Base-by-base conservation (phyloP, 768 basidiomycete genomes). In the Tulasnella sp. region DNA sequence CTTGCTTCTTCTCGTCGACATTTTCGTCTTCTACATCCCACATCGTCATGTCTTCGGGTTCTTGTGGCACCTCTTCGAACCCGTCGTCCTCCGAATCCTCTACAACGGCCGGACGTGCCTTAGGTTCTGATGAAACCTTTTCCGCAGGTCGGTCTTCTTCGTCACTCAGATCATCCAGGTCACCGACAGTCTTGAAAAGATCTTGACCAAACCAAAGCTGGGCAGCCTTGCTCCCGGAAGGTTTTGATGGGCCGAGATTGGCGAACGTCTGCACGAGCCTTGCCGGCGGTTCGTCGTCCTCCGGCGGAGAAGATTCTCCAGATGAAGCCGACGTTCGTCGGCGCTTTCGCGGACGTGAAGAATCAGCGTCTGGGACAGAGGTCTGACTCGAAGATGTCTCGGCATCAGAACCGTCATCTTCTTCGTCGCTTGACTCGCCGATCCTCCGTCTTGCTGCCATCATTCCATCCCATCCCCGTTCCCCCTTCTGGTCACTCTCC, bases 181-280 rank as follows among this genome's bases (percentile, higher is more conserved):
- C 82, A 3, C 80, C 81, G 8, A 81, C 82, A 22, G 81, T 81
- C 66, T 87, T 85, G 83, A 99, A 99, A 59, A 97, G 80, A 67
- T 91, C 90, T 80, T 97, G 96, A 75, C 91, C 89, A 81, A 98
- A 99, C 97, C 97, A 99, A n/a, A 98, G 79, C 76, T 90, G 86
- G 1, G 94, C 86, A 62, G 88, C 84, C 62, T 85, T 85, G 76
- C 84, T 87, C 14, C 78, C 77, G 14, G 81, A 77, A 0, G 78
- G 76, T 22, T 79, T 74, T 37, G 84, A 82, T 1, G 84, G 83
- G 41, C 87, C 78, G 16, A 90, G 80, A 52, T 78, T 79, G 5
- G 52, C 62, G 37, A 34, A 37, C 1, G 37, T 71, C 63, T 64
- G 64, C 59, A 32, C 37, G 14, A 34, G 70, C 6, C 44, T 62